Conservation (phyloP, 192 early-diverging fungal genomes). For the Backusella circina region DNA sequence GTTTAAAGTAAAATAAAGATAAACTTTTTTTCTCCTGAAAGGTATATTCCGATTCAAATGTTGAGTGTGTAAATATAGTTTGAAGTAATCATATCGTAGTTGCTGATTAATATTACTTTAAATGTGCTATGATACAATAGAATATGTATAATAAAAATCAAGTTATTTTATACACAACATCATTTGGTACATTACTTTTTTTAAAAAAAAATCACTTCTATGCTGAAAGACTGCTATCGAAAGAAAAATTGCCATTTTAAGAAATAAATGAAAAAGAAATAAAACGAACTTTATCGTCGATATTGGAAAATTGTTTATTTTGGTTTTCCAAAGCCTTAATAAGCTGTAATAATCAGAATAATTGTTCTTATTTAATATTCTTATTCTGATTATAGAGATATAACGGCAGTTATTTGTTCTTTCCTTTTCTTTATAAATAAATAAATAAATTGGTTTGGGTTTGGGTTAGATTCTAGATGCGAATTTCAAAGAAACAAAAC, state of each 20-base stretch:
- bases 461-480: too few species aligned
- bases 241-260: not conserved
- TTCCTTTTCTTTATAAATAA: not conserved
- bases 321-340: not conserved
- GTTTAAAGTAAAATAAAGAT: slow-evolving; percentile 2
- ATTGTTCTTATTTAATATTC: not conserved
- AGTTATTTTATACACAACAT: too few species aligned
- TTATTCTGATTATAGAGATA: not conserved
- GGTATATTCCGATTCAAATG: not conserved
- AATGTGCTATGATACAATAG: not conserved
- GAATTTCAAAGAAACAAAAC: too few species aligned
- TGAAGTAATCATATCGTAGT: not conserved
- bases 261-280: not conserved
- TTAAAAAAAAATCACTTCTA: too few species aligned
- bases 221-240: not conserved
- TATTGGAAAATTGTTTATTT: not conserved
- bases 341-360: not conserved
- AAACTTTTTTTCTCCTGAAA: not conserved
- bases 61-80: not conserved
- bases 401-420: not conserved
- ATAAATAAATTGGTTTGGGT: not conserved
- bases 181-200: too few species aligned
- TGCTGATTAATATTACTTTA: not conserved
- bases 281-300: not conserved
- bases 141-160: not conserved